Conservation (phyloP, 2,329 filamentous ascomycete genomes). For the Ceratocystis eucalypticola region DNA sequence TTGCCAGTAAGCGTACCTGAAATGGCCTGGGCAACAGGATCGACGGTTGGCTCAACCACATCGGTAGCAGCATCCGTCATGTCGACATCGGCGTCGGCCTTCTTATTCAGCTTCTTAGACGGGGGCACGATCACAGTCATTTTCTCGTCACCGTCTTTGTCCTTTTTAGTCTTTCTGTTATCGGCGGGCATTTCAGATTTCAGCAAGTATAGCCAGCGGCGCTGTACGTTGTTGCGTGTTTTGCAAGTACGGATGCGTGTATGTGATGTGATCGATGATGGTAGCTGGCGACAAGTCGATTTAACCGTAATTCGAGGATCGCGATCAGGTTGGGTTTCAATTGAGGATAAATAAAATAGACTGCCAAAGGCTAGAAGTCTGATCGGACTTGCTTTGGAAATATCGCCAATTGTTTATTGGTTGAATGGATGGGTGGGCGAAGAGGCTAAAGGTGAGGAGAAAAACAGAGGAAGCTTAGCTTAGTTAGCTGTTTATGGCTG, state of each 20-base stretch:
- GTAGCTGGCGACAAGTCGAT: too few species aligned
- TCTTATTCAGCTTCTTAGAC: constrained; percentile 53
- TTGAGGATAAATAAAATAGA: too few species aligned
- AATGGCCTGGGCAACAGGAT: constrained; percentile 46
- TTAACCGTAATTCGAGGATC: too few species aligned
- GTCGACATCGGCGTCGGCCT: constrained; percentile 52
- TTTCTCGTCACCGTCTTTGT: constrained; percentile 58
- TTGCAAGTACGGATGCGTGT: not conserved
- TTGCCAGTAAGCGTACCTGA: constrained; percentile 35
- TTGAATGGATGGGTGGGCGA: not conserved
- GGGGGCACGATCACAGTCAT: constrained; percentile 72
- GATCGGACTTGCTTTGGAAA: too few species aligned
- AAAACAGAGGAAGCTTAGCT: not conserved
- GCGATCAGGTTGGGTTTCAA: too few species aligned
- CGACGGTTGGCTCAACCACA: constrained; percentile 38
- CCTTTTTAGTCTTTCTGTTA: constrained; percentile 20
- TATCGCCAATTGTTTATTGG: not conserved
- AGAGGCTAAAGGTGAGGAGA: not conserved
- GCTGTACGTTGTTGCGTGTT: not conserved
- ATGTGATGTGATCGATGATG: too few species aligned
- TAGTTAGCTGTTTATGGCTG: not conserved
- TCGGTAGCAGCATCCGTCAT: constrained; percentile 47
- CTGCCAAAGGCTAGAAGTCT: too few species aligned
- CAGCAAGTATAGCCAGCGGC: not conserved
- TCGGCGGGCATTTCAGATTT: constrained; percentile 13